Base-by-base conservation (phyloP, 495 filamentous ascomycete species). In the Eremomyces bilateralis region DNA sequence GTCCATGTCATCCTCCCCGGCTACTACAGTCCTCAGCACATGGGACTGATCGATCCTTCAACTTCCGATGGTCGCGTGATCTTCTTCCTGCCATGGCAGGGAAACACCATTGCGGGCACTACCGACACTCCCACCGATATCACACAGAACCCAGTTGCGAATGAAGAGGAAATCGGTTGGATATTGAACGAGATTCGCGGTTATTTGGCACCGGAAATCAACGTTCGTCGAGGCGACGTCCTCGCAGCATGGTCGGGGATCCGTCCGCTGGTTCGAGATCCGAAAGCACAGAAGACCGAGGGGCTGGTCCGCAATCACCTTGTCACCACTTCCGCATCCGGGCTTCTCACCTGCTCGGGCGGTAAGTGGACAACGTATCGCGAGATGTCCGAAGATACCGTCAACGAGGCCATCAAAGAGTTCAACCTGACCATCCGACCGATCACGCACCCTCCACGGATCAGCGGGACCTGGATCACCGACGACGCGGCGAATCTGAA, bases 321-420 rank as follows among this genome's bases (percentile, higher is more conserved):
- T 36, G 72, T 97, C 47, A 76, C 85, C 39, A 66, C 85, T 18
- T 93, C 85, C 8, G 53, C 65, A 1, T 84, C 80, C 5, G 88
- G 88, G 2, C 71, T 97, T 20, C 53, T 97, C 33, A 97, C 88
- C 28, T 84, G 80, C 51, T 81, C 85, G n/a, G 88, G 88, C 40
- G 88, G 88, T 15, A 95, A 95, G 58, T 97, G 88, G 88, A 97
- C 88, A 2, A 97, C 88, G 3, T 97, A 97, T 57, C 76, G 88
- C 21, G 83, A 97, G 51, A 97, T 97, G 88, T 82, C 88, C 22
- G 85, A 97, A 58, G 85, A 97, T 52, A 74, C 78, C 35, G 88
- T 97, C 20, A 85, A 97, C 46, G 77, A 83, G 42, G 85, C 85
- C 13, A 65, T 97, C 50, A 61, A 65, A 21, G 57, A 63, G 16